A percentile compares a stretch with the other conserved stretches of the same genome.
phyloP scores from a whole-genome alignment of 805 yeast genomes.

The Candida endomychidarum region DNA sequence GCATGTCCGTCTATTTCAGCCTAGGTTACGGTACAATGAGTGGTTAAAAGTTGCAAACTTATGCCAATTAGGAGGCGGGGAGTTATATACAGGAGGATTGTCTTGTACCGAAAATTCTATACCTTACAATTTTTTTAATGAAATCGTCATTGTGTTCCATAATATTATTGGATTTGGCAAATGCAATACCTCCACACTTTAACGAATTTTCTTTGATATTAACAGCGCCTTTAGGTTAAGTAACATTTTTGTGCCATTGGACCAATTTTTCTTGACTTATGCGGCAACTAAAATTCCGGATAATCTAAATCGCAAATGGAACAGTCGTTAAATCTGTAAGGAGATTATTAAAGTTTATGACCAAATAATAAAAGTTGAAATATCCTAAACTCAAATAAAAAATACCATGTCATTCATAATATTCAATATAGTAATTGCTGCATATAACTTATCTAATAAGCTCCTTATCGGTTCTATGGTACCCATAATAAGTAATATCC shows the following conservation, averaged over 20 bases:
- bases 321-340: neutral
- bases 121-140: neutral
- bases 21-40: no score
- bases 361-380: no score
- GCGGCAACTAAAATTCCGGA: conserved; percentile 1
- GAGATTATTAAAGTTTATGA: neutral
- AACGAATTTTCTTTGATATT: no score
- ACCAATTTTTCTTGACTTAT: no score
- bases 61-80: conserved; percentile 2
- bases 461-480: no score
- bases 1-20: no score
- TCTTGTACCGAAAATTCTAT: neutral
- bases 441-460: neutral
- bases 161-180: no score
- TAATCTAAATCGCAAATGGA: conserved; percentile 1
- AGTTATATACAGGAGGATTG: conserved; percentile 1
- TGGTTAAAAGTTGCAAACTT: neutral
- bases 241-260: no score
- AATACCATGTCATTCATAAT: neutral
- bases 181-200: no score
- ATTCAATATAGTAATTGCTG: neutral
- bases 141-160: neutral
- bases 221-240: no score
- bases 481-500: no score
- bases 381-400: no score